Evolutionary conservation across 768 basidiomycete species (phyloP).

Genomic region (Termitomyces sp.): DNA sequence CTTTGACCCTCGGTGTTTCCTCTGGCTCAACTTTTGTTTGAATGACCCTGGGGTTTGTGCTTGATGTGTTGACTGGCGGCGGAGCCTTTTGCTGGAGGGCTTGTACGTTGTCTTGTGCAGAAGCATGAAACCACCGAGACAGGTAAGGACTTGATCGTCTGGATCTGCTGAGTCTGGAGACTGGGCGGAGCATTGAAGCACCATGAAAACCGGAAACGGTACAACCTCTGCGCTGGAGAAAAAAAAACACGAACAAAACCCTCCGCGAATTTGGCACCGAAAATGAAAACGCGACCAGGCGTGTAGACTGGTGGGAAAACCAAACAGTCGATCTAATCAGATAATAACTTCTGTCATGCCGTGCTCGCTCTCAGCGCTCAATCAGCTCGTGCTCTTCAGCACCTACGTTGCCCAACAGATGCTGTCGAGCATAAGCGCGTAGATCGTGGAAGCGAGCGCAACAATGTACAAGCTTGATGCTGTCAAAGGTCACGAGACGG

Average conservation of each 20-base stretch:
- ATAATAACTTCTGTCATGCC: not conserved
- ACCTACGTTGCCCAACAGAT: not conserved
- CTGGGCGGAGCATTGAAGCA: constrained; percentile 19
- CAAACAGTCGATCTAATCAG: constrained; percentile 13
- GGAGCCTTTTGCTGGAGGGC: constrained; percentile 15
- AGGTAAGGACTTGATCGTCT: constrained; percentile 21
- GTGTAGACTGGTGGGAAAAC: constrained; percentile 2
- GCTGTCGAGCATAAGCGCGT: not conserved
- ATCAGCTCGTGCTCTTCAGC: not conserved
- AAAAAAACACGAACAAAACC: not conserved
- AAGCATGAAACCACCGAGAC: constrained; percentile 27
- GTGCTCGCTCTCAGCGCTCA: not conserved
- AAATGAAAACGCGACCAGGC: not conserved
- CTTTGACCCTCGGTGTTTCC: constrained; percentile 1
- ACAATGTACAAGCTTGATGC: constrained; percentile 2
- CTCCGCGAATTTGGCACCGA: not conserved
- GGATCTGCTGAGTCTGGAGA: constrained; percentile 13
- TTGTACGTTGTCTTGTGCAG: constrained; percentile 16
- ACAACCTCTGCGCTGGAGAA: not conserved
- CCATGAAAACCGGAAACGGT: constrained; percentile 11
- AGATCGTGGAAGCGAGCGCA: not conserved
- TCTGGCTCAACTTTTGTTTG: constrained; percentile 1
- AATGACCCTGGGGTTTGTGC: not conserved
- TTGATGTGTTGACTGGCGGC: not conserved
- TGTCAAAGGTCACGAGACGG: constrained; percentile 7